phyloP scores from a whole-genome alignment of 129 eudicot species.

The Flaveria ramosissima region DNA sequence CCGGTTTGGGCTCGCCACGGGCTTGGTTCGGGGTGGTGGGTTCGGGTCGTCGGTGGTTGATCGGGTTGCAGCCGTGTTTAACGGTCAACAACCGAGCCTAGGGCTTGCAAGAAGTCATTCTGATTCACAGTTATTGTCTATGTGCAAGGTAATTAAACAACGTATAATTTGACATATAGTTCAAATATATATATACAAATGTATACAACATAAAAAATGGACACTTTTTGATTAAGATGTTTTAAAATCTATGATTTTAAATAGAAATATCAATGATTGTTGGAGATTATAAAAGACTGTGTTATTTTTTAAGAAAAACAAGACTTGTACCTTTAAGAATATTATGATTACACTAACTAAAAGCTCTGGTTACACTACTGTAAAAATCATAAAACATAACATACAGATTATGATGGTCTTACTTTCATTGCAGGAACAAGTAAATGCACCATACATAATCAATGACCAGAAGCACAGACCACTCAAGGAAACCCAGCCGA shows the following conservation, averaged over 20 bases:
- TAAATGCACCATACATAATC: constrained; percentile 53
- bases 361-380: too few relatives aligned
- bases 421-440: constrained; percentile 49
- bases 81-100: constrained; percentile 49
- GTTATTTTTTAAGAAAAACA: too few relatives aligned
- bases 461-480: constrained; percentile 29
- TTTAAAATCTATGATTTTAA: too few relatives aligned
- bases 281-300: too few relatives aligned
- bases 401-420: neutral
- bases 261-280: too few relatives aligned
- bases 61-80: constrained; percentile 41
- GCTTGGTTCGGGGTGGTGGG: constrained; percentile 47
- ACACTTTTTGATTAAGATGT: too few relatives aligned
- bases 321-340: too few relatives aligned
- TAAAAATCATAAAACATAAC: too few relatives aligned
- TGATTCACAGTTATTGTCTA: constrained; percentile 45
- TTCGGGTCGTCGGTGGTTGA: constrained; percentile 36
- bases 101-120: constrained; percentile 55
- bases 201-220: too few relatives aligned
- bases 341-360: too few relatives aligned
- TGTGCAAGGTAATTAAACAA: constrained; percentile 74
- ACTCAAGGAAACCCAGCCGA: constrained; percentile 56
- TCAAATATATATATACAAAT: too few relatives aligned
- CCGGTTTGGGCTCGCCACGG: constrained; percentile 75
- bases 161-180: neutral